Conservation (phyloP, 1,139 yeast genomes). For the Saccharomyces hybrid region DNA sequence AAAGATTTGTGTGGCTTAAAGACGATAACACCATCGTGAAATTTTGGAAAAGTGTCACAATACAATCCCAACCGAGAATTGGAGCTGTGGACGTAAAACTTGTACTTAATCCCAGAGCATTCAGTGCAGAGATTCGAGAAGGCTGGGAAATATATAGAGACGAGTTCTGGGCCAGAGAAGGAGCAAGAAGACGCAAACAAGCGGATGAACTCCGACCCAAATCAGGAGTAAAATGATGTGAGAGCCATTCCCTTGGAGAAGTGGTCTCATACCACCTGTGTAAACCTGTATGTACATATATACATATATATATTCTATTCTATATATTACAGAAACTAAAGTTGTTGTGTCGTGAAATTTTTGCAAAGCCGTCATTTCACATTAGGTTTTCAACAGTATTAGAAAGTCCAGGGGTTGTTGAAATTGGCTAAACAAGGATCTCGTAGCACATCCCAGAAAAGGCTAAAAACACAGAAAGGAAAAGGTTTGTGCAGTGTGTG, state of each 20-base stretch:
- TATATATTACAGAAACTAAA: background rate
- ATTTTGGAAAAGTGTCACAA: conserved; percentile 32
- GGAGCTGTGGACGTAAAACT: conserved; percentile 54
- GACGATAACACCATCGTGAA: conserved; percentile 19
- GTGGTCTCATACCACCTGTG: background rate
- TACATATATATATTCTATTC: background rate
- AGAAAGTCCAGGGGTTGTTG: background rate
- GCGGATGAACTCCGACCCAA: conserved; percentile 29
- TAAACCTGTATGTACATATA: background rate
- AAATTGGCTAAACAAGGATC: background rate
- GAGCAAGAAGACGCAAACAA: conserved; percentile 54
- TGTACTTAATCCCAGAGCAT: conserved; percentile 71
- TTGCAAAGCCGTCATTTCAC: background rate
- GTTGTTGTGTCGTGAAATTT: background rate
- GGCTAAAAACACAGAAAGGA: background rate
- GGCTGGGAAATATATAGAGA: conserved; percentile 93
- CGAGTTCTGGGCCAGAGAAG: conserved; percentile 88
- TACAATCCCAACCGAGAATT: conserved; percentile 37
- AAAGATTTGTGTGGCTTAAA: conserved; percentile 12
- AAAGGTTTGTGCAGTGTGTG: background rate
- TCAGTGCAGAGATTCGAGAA: conserved; percentile 75
- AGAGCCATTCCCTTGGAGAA: background rate
- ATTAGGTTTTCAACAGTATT: background rate
- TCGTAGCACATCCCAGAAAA: background rate
- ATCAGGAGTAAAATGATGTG: background rate